Percentiles rank a stretch among this genome's conserved stretches.
Conservation (phyloP, 2,329 filamentous ascomycete species). For the Cryphonectria naterciae region DNA sequence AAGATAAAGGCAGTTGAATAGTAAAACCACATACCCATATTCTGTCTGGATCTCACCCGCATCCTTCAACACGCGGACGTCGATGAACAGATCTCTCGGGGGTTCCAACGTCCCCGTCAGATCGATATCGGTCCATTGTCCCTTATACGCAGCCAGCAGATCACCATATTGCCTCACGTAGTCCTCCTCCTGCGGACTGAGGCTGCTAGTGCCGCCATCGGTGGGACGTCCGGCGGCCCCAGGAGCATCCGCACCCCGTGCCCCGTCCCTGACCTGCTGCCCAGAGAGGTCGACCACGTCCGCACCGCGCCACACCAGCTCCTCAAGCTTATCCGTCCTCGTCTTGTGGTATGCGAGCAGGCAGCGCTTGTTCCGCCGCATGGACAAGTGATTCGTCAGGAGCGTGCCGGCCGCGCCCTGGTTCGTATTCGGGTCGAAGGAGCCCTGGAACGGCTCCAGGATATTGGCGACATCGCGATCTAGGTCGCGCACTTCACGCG, state of each 20-base stretch:
- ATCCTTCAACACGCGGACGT: slow-evolving; percentile 93
- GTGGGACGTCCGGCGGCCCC: slow-evolving; percentile 41
- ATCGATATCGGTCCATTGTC: slow-evolving; percentile 97
- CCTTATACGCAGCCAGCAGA: slow-evolving; percentile 92
- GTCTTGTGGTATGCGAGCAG: slow-evolving; percentile 92
- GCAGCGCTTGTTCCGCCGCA: slow-evolving; percentile 95
- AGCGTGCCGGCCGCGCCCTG: slow-evolving; percentile 85
- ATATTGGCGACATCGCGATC: slow-evolving; percentile 82
- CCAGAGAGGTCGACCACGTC: slow-evolving; percentile 76
- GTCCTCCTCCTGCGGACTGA: slow-evolving; percentile 95
- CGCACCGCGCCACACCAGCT: slow-evolving; percentile 87
- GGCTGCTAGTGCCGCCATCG: slow-evolving; percentile 67
- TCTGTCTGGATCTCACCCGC: slow-evolving; percentile 98
- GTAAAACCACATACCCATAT: slow-evolving; percentile 72
- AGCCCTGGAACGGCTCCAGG: slow-evolving; percentile 79
- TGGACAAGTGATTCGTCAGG: slow-evolving; percentile 90
- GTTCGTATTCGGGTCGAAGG: slow-evolving; percentile 82
- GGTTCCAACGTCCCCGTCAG: slow-evolving; percentile 92
- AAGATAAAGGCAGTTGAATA: slow-evolving; percentile 6
- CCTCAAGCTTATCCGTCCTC: slow-evolving; percentile 87
- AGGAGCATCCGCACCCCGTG: slow-evolving; percentile 38
- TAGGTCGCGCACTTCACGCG: slow-evolving; percentile 90
- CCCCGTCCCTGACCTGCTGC: slow-evolving; percentile 54
- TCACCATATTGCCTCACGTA: slow-evolving; percentile 93
- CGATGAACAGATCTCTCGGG: slow-evolving; percentile 94